Percentiles rank a stretch among this genome's conserved stretches.
These are phyloP conservation scores for Aspergillus luchuensis DNA, from an alignment of 2,329 filamentous ascomycete species.

Conservation along the genomic window DNA sequence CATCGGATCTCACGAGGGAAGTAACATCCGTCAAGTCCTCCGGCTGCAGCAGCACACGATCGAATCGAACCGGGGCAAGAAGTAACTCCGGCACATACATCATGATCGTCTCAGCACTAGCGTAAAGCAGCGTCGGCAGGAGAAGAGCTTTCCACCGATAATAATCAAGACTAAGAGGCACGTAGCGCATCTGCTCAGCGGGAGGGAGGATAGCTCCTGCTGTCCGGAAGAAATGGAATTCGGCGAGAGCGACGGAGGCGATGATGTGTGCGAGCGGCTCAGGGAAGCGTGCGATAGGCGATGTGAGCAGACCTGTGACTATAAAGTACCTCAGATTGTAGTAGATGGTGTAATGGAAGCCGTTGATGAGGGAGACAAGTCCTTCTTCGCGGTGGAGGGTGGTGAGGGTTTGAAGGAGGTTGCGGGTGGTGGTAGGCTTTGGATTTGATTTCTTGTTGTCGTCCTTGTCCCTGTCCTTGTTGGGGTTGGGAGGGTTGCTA, in stretches of 20 bases:
- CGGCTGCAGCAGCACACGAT: neutral
- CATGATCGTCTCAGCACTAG: neutral
- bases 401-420: neutral
- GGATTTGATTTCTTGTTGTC: neutral
- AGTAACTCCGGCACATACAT: neutral
- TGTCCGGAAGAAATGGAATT: slow-evolving; percentile 7
- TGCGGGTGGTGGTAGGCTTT: neutral
- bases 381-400: neutral
- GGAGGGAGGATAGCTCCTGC: neutral
- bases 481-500: neutral
- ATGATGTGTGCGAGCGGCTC: neutral
- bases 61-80: neutral
- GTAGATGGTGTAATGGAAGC: neutral
- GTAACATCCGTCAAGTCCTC: neutral
- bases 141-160: neutral
- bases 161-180: neutral
- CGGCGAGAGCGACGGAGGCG: slow-evolving; percentile 8
- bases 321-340: neutral
- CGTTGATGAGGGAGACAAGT: neutral
- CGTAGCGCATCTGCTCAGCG: neutral
- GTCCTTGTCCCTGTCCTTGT: neutral
- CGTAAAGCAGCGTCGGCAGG: neutral
- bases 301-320: neutral
- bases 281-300: neutral
- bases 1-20: neutral